phyloP scores from a whole-genome alignment of 345 rosid genomes.

The Rhodamnia argentea region DNA sequence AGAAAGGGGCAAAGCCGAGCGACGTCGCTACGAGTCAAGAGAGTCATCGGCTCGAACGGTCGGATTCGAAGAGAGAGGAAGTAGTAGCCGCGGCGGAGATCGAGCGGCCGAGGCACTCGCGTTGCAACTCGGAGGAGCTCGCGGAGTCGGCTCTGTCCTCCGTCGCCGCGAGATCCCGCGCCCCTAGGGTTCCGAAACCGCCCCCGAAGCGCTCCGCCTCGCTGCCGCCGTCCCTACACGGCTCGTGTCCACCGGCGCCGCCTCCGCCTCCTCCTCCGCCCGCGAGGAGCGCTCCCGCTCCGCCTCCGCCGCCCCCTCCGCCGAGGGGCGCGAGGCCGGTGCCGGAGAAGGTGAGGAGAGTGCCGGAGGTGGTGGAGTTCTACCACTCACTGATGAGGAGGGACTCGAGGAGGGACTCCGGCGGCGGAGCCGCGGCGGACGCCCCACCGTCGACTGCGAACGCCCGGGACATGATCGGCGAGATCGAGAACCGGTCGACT shows the following conservation, averaged over 20 bases:
- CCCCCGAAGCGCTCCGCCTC: conserved; percentile 62
- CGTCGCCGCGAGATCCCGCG: conserved; percentile 47
- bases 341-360: conserved; percentile 67
- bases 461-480: conserved; percentile 95
- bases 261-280: conserved; percentile 38
- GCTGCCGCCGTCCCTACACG: conserved; percentile 6
- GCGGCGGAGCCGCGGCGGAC: conserved; percentile 29
- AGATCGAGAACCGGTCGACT: conserved; percentile 94
- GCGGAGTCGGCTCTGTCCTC: conserved; percentile 36
- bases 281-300: conserved; percentile 37
- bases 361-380: conserved; percentile 96
- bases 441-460: conserved; percentile 33
- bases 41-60: conserved; percentile 11
- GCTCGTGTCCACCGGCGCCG: neutral
- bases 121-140: conserved; percentile 66
- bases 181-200: conserved; percentile 83
- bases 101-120: conserved; percentile 37
- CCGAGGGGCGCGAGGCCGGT: conserved; percentile 28
- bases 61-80: conserved; percentile 32
- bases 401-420: conserved; percentile 68
- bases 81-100: conserved; percentile 8
- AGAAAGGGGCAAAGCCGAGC: conserved; percentile 20
- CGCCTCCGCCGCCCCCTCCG: conserved; percentile 63
- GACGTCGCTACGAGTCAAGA: conserved; percentile 11
- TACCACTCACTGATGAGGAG: conserved; percentile 93